A percentile compares a stretch with the other conserved stretches of the same genome.
Conservation (phyloP, 1,284 basidiomycete genomes). For the Ceratobasidium sp. region DNA sequence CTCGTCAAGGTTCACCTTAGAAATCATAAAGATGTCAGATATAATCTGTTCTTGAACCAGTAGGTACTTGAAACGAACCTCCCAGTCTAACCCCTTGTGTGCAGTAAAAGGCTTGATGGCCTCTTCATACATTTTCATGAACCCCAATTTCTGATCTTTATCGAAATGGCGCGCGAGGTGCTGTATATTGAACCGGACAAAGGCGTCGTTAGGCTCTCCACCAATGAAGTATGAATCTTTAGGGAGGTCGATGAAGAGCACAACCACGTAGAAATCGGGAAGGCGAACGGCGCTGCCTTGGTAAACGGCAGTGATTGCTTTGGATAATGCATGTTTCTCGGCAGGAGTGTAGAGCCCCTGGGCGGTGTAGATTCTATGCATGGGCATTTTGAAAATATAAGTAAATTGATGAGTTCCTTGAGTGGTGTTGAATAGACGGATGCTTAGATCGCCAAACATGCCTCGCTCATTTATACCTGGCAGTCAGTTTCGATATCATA, state of each 20-base stretch:
- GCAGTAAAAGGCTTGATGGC: slow-evolving; percentile 22
- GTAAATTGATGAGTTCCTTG: too few relatives aligned
- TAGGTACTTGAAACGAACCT: not conserved
- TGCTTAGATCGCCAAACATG: too few relatives aligned
- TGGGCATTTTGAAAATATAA: slow-evolving; percentile 32
- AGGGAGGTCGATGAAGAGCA: slow-evolving; percentile 26
- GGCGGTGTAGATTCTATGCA: slow-evolving; percentile 29
- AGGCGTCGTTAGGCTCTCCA: slow-evolving; percentile 11
- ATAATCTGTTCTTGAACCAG: not conserved
- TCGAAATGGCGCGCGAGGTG: slow-evolving; percentile 22
- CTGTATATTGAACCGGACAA: slow-evolving; percentile 23
- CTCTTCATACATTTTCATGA: slow-evolving; percentile 13
- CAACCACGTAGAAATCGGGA: slow-evolving; percentile 27
- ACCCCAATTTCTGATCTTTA: not conserved
- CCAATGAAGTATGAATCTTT: slow-evolving; percentile 26
- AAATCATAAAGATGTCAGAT: not conserved
- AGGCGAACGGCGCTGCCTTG: not conserved
- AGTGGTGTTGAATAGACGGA: too few relatives aligned
- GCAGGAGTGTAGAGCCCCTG: slow-evolving; percentile 14
- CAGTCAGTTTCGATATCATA: too few relatives aligned
- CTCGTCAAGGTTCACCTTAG: slow-evolving; percentile 26
- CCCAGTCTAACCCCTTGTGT: slow-evolving; percentile 29
- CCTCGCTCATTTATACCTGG: too few relatives aligned
- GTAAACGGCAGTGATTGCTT: slow-evolving; percentile 3
- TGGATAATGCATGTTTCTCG: slow-evolving; percentile 14